Conservation (phyloP, 2,329 filamentous ascomycete genomes). For the Pseudocercospora eumusae region DNA sequence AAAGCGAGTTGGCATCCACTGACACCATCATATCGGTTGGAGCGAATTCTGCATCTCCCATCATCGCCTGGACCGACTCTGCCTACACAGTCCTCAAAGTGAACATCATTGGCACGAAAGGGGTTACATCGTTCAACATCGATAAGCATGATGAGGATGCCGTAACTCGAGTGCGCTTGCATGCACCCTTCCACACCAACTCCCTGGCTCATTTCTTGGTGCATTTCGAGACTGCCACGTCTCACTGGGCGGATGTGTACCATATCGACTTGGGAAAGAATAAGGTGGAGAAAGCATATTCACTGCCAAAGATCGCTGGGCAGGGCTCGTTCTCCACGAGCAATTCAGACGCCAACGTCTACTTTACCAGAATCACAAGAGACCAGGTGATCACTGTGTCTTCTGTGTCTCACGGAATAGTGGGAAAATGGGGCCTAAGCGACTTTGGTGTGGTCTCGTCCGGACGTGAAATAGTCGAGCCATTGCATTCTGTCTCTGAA, state of each 20-base stretch:
- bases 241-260: slow-evolving; percentile 82
- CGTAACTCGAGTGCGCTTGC: slow-evolving; percentile 61
- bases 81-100: slow-evolving; percentile 64
- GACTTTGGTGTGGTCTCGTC: slow-evolving; percentile 34
- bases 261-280: slow-evolving; percentile 73
- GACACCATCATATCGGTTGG: slow-evolving; percentile 73
- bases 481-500: slow-evolving; percentile 74
- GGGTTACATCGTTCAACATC: slow-evolving; percentile 47
- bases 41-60: slow-evolving; percentile 71
- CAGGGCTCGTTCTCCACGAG: slow-evolving; percentile 76
- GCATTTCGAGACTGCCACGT: slow-evolving; percentile 68
- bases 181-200: slow-evolving; percentile 71
- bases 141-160: slow-evolving; percentile 40
- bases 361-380: slow-evolving; percentile 79
- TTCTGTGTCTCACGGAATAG: slow-evolving; percentile 72
- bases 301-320: slow-evolving; percentile 70
- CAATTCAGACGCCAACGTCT: slow-evolving; percentile 76
- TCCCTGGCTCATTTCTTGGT: slow-evolving; percentile 82
- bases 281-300: slow-evolving; percentile 74
- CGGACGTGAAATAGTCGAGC: slow-evolving; percentile 34
- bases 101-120: slow-evolving; percentile 63
- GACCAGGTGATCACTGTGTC: slow-evolving; percentile 74
- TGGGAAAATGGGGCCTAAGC: slow-evolving; percentile 71
- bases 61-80: slow-evolving; percentile 74
- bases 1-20: slow-evolving; percentile 67